Conservation (phyloP, 192 early-diverging fungal genomes). For the Linnemannia schmuckeri region DNA sequence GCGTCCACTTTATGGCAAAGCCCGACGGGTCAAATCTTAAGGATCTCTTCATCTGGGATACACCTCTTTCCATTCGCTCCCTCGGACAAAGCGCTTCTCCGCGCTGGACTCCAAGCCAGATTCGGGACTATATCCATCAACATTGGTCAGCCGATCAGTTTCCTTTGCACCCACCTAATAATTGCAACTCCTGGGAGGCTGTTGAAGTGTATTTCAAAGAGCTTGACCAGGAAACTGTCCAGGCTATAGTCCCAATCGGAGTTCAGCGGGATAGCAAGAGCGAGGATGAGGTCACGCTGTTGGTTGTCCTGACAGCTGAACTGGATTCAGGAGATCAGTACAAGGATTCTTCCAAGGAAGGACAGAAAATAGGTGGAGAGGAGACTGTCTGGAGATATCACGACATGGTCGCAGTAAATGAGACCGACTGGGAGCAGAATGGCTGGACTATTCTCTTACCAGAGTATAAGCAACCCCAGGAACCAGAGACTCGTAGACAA, state of each 20-base stretch:
- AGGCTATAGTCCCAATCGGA: conserved; percentile 47
- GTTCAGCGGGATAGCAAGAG: background rate
- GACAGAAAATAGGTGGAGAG: background rate
- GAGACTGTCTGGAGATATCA: conserved; percentile 38
- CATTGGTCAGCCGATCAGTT: conserved; percentile 48
- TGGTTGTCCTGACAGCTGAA: conserved; percentile 8
- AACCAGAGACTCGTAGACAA: background rate
- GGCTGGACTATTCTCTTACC: conserved; percentile 16
- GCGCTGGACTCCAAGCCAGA: conserved; percentile 12
- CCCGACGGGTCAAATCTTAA: conserved; percentile 46
- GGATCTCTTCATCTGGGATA: conserved; percentile 45
- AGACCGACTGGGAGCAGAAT: conserved; percentile 2
- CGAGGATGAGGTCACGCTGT: background rate
- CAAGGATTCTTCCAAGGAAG: background rate
- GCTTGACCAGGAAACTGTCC: conserved; percentile 37
- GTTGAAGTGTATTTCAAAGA: conserved; percentile 14
- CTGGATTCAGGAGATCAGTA: conserved; percentile 2
- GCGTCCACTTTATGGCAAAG: conserved; percentile 45
- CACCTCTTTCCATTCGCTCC: conserved; percentile 10
- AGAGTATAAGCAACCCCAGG: background rate
- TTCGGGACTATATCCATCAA: conserved; percentile 18
- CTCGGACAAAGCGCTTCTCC: background rate
- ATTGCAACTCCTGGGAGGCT: conserved; percentile 20
- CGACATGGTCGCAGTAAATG: conserved; percentile 9
- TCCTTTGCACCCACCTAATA: conserved; percentile 32